Evolutionary conservation across 2,329 filamentous ascomycete genomes (phyloP).

Genomic region (Nigrospora osmanthi): DNA sequence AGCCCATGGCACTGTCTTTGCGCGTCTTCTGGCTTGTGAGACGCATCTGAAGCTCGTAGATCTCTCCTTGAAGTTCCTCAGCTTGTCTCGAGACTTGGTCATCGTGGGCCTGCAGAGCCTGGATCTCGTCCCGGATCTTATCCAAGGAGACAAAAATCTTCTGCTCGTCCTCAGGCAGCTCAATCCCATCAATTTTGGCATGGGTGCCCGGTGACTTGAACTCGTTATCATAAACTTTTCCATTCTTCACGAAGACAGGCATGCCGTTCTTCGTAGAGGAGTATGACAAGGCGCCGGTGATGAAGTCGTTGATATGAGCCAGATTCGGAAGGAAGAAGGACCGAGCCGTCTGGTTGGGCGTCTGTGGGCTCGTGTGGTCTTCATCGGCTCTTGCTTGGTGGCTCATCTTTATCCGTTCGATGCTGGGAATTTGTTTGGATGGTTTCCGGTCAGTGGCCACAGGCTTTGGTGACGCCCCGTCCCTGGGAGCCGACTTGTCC

Average conservation of each 20-base stretch:
- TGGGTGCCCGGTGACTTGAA: conserved; percentile 29
- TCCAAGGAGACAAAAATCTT: conserved; percentile 53
- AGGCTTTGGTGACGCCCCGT: not conserved
- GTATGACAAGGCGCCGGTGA: conserved; percentile 45
- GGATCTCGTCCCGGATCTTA: conserved; percentile 52
- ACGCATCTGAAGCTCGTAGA: conserved; percentile 40
- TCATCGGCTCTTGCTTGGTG: conserved; percentile 7
- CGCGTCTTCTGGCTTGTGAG: conserved; percentile 33
- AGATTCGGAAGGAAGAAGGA: conserved; percentile 49
- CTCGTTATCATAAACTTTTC: conserved; percentile 37
- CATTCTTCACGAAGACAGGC: conserved; percentile 47
- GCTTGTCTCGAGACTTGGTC: conserved; percentile 48
- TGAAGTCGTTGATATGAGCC: conserved; percentile 47
- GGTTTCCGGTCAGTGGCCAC: conserved; percentile 6
- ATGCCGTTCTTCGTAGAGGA: conserved; percentile 44
- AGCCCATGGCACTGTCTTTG: conserved; percentile 34
- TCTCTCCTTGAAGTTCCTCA: conserved; percentile 42
- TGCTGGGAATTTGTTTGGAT: conserved; percentile 1
- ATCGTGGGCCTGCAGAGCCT: conserved; percentile 47
- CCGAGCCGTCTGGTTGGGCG: conserved; percentile 25
- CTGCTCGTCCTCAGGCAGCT: conserved; percentile 45
- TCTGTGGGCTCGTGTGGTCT: conserved; percentile 15
- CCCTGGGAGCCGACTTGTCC: conserved; percentile 7
- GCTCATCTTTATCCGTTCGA: conserved; percentile 1
- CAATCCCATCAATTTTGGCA: conserved; percentile 40